phyloP scores from a whole-genome alignment of 2,329 filamentous ascomycete species.

The Calonectria multiphialidica region DNA sequence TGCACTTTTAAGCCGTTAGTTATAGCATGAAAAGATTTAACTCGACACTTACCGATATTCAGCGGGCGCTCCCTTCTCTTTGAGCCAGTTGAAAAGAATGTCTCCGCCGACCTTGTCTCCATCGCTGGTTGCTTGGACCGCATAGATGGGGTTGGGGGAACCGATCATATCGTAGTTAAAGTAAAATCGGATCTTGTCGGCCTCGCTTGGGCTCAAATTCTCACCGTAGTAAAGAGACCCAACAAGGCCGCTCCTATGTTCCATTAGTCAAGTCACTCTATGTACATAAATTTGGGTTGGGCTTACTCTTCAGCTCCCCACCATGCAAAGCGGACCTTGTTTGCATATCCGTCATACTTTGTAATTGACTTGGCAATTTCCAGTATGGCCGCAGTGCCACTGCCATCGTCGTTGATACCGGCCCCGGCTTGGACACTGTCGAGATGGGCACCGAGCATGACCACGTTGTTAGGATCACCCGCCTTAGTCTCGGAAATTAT shows the following conservation, averaged over 20 bases:
- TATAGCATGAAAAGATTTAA: rapidly evolving
- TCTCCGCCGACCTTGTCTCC: conserved; percentile 52
- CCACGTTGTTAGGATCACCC: conserved; percentile 56
- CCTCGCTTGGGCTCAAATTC: conserved; percentile 50
- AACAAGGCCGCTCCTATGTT: conserved; percentile 51
- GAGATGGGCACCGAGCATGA: conserved; percentile 57
- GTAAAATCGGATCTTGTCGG: conserved; percentile 72
- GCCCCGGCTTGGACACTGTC: conserved; percentile 55
- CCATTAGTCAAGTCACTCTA: conserved; percentile 20
- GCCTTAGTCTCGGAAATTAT: conserved; percentile 57
- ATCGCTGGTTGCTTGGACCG: conserved; percentile 54
- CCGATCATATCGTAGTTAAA: conserved; percentile 80
- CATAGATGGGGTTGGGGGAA: conserved; percentile 54
- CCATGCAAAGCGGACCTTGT: conserved; percentile 59
- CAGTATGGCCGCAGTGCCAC: conserved; percentile 52
- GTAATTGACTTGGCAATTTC: conserved; percentile 53
- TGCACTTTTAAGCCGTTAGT: conserved; percentile 35
- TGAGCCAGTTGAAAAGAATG: conserved; percentile 50
- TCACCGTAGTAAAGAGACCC: conserved; percentile 57
- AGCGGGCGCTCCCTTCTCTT: conserved; percentile 49
- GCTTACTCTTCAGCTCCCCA: conserved; percentile 57
- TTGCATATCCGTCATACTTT: conserved; percentile 53
- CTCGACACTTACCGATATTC: conserved; percentile 43
- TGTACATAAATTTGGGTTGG: rapidly evolving
- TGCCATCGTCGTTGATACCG: conserved; percentile 57